Evolutionary conservation across 805 yeast species (phyloP), one percentile per base, ranked within the genome.

Genomic region (Sugiyamaella valdiviana): DNA sequence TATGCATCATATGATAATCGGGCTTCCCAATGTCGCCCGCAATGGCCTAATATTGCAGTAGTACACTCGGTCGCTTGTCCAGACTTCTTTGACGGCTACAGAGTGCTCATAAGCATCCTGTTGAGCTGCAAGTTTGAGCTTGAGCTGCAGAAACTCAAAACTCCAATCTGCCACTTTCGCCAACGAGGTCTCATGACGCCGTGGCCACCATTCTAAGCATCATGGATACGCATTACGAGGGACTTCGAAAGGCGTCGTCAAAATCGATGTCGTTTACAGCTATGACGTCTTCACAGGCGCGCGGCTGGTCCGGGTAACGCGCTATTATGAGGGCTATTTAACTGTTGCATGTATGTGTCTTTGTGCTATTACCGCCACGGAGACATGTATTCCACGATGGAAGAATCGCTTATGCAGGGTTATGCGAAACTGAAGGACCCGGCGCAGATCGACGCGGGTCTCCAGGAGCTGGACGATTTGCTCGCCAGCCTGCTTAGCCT

Each of bases 1-100:
- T 26, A 26, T 26, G 32, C 32, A 26, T 61, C 78, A 93, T 99
- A 93, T 93, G 74, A 93, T 93, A 77, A 93, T 93, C 85, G 68
- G 95, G 98, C 73, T 85, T 82, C 80, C 95, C 98, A 70, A 93
- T 96, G 70, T 93, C 93, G 59, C 89, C 79, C 57, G 95, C 84
- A 71, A 93, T 91, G 54, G 96, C 78, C 79, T 93, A n/a, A n/a
- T n/a, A n/a, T n/a, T n/a, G n/a, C n/a, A n/a, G n/a, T n/a, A 63
- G 14, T 78, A 76, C 60, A 71, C 83, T 9, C 71, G 72, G 47
- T 58, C 55, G 49, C 51, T 74, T 51, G 48, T 65, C 57, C 44
- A 63, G 60, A 29, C 50, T 45, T 21, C 68, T 41, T 71, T 60
- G 99, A 93, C 63, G 77, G 81, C 1, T 85, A 81, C 64, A 96